Evolutionary conservation across 1,139 yeast species (phyloP), one percentile per base, ranked within the genome.

Genomic region (Saccharomyces pastorianus): DNA sequence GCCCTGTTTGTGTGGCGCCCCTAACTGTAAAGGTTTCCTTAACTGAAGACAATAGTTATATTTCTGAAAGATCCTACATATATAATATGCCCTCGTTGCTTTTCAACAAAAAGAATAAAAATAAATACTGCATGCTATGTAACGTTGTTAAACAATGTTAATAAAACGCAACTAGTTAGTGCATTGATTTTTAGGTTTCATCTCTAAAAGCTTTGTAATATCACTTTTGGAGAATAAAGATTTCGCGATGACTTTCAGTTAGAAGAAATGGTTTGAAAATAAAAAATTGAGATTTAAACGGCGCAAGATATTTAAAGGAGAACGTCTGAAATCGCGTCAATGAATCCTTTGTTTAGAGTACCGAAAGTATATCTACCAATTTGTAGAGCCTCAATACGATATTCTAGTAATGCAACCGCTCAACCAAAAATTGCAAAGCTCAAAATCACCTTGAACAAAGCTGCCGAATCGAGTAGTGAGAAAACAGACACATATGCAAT

Each of bases 1-100:
- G 58, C 84, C 90, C 25, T 93, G 99, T 74, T 76, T 89, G 25
- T 93, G 99, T 76, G 99, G 99, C 2, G 93, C 97, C 0, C 83
- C 90, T 0, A 90, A 88, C 0, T 93, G 99, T 73, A 90, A 90
- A 68, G 98, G 98, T 0, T 93, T 83, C 69, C 78, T 93, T 62
- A 91, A 91, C 68, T 91, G 20, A 17, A 17, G 20, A 17, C 20
- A 17, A 17, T 17, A 17, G 2, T 2, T 17, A 2, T 17, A 17
- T 17, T 2, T 17, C 20, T 17, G 20, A 17, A 17, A 17, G 20
- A 17, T 2, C 20, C 20, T 17, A 17, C 20, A 2, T 17, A 17
- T 17, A 17, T 17, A 17, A 17, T 17, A 17, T 17, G 20, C 20
- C 20, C 20, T 38, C 13, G 13, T 17, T 38, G 25, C 25, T 38